A percentile compares a stretch with the other conserved stretches of the same genome.
Evolutionary conservation across 225 moss, liverwort and hornwort species (phyloP).

Genomic region (Lunularia cruciata): DNA sequence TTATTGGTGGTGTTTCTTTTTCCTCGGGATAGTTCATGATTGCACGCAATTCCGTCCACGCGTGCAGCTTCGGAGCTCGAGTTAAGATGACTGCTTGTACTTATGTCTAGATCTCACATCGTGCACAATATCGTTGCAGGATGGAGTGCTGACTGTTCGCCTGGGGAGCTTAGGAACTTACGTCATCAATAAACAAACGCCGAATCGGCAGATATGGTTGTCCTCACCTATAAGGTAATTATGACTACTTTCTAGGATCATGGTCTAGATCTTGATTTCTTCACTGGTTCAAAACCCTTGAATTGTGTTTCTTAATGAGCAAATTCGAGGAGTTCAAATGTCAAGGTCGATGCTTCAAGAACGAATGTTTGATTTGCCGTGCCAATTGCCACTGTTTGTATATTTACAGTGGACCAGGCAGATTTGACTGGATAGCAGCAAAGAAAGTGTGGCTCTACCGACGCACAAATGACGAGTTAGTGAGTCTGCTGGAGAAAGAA

Average conservation of each 20-base stretch:
- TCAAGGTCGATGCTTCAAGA: neutral
- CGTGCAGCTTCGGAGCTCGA: neutral
- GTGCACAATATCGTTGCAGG: constrained; percentile 38
- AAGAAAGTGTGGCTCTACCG: constrained; percentile 68
- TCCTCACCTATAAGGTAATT: constrained; percentile 89
- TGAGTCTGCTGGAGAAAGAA: constrained; percentile 72
- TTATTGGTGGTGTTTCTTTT: no score
- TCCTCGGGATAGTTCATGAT: no score
- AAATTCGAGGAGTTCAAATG: no score
- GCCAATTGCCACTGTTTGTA: neutral
- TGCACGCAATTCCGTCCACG: neutral
- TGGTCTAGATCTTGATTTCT: neutral
- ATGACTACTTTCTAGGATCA: neutral
- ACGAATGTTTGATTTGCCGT: no score
- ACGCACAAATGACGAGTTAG: constrained; percentile 62
- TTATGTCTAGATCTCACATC: no score
- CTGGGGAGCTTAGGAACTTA: constrained; percentile 88
- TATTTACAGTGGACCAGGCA: constrained; percentile 86
- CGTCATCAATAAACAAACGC: constrained; percentile 96
- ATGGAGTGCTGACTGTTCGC: constrained; percentile 79
- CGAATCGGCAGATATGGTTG: constrained; percentile 94
- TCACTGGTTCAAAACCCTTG: neutral
- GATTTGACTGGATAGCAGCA: constrained; percentile 75
- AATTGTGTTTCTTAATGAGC: neutral
- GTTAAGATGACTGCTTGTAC: neutral